phyloP scores from a whole-genome alignment of 2,329 filamentous ascomycete genomes.

The Sphaceloma murrayae region DNA sequence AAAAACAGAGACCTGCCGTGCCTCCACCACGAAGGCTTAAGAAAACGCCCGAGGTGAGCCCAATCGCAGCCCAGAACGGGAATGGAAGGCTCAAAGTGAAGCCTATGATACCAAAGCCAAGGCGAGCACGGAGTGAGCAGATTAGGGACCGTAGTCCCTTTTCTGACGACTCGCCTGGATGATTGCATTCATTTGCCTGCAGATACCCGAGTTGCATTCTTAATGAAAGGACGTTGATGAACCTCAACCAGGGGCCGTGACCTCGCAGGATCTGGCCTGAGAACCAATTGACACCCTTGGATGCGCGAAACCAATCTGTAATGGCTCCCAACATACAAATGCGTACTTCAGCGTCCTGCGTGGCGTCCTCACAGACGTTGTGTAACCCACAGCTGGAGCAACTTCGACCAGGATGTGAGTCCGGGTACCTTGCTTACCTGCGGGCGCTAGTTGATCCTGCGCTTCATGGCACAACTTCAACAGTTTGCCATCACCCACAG shows the following conservation, averaged over 20 bases:
- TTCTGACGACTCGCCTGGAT: slow-evolving; percentile 20
- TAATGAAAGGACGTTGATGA: slow-evolving; percentile 6
- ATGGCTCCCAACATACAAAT: too few relatives aligned
- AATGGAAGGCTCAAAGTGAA: slow-evolving; percentile 18
- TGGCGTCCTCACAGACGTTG: slow-evolving; percentile 3
- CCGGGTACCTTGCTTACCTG: slow-evolving; percentile 10
- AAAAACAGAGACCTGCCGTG: slow-evolving; percentile 72
- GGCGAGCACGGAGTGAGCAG: slow-evolving; percentile 13
- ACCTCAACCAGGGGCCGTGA: too few relatives aligned
- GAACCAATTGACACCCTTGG: too few relatives aligned
- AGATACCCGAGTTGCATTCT: slow-evolving; percentile 14
- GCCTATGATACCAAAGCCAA: slow-evolving; percentile 14
- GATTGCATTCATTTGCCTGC: slow-evolving; percentile 3
- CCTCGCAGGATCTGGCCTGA: too few relatives aligned
- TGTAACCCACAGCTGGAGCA: not conserved
- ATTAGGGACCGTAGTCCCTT: slow-evolving; percentile 21
- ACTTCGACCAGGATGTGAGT: not conserved
- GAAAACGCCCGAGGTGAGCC: slow-evolving; percentile 21
- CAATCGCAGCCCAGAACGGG: slow-evolving; percentile 21
- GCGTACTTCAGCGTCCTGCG: not conserved
- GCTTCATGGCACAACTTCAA: slow-evolving; percentile 2
- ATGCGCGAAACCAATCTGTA: too few relatives aligned
- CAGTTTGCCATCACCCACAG: not conserved
- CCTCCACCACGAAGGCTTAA: slow-evolving; percentile 63
- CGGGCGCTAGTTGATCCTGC: not conserved